These are phyloP conservation scores for Pythium brassicae DNA, from an alignment of 352 stramenopile genomes.

Conservation along the genomic window DNA sequence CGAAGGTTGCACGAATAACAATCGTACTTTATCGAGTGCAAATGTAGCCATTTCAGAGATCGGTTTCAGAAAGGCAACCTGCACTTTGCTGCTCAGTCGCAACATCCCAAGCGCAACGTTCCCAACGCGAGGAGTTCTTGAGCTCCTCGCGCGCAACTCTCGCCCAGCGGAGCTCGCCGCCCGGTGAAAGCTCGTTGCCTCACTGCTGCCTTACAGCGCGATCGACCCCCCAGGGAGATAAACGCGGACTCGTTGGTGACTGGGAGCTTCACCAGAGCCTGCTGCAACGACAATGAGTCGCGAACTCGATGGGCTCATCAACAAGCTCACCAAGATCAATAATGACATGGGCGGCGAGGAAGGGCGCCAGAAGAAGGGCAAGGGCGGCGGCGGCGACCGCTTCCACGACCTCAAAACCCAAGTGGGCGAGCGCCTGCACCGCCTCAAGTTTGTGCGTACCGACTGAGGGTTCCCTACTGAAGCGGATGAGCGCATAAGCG, in stretches of 20 bases:
- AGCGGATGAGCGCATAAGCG: background rate
- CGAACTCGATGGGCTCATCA: constrained; percentile 72
- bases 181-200: background rate
- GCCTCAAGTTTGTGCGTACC: constrained; percentile 61
- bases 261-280: background rate
- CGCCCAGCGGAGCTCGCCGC: no score
- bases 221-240: no score
- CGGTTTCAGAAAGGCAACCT: constrained; percentile 10
- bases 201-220: background rate
- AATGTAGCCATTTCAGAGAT: constrained; percentile 8
- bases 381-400: constrained; percentile 49
- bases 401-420: constrained; percentile 82
- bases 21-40: constrained; percentile 4
- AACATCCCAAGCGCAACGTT: background rate
- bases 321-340: constrained; percentile 74
- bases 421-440: constrained; percentile 72
- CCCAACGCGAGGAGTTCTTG: background rate
- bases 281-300: constrained; percentile 38
- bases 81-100: no score
- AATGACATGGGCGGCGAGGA: constrained; percentile 76
- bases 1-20: background rate
- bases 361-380: constrained; percentile 59
- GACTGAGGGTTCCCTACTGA: background rate
- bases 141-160: background rate
- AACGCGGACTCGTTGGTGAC: no score